Evolutionary conservation across 139 green algal genomes (phyloP).

Genomic region (Choricystis sp.): DNA sequence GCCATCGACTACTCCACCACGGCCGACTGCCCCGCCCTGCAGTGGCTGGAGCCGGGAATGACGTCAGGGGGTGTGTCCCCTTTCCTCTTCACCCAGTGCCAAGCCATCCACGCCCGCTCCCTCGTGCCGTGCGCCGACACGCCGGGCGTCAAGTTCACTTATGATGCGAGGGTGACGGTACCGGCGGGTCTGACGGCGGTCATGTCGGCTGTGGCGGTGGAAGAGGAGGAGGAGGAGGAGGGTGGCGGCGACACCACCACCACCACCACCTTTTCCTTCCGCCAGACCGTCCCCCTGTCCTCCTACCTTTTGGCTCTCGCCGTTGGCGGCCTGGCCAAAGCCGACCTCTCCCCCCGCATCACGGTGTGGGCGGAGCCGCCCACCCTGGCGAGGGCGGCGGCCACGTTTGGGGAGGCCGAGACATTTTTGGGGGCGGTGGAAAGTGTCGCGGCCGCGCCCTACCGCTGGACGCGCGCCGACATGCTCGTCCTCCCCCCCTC

Average conservation of each 20-base stretch:
- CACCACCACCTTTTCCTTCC: constrained; percentile 14
- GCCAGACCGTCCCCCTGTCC: constrained; percentile 45
- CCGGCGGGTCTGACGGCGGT: constrained; percentile 44
- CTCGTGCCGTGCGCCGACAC: constrained; percentile 85
- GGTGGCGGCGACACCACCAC: background rate
- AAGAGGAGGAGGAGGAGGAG: background rate
- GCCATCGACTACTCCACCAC: constrained; percentile 18
- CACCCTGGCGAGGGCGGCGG: constrained; percentile 58
- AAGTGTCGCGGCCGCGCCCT: constrained; percentile 62
- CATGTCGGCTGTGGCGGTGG: constrained; percentile 58
- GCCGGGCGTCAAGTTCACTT: constrained; percentile 63
- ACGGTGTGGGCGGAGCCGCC: constrained; percentile 59
- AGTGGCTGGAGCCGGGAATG: constrained; percentile 62
- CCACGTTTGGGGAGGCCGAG: constrained; percentile 78
- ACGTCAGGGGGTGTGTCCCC: constrained; percentile 65
- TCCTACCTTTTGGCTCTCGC: constrained; percentile 86
- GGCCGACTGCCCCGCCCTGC: constrained; percentile 37
- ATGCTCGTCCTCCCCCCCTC: constrained; percentile 79
- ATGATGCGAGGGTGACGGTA: constrained; percentile 52
- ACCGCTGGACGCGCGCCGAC: constrained; percentile 86
- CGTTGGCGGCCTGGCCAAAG: constrained; percentile 54
- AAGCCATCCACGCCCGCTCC: constrained; percentile 82
- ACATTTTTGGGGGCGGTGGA: constrained; percentile 60
- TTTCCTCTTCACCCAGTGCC: constrained; percentile 90
- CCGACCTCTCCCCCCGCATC: constrained; percentile 29